These are phyloP conservation scores for Exophiala spinifera DNA, from an alignment of 2,329 filamentous ascomycete species.

Conservation along the genomic window DNA sequence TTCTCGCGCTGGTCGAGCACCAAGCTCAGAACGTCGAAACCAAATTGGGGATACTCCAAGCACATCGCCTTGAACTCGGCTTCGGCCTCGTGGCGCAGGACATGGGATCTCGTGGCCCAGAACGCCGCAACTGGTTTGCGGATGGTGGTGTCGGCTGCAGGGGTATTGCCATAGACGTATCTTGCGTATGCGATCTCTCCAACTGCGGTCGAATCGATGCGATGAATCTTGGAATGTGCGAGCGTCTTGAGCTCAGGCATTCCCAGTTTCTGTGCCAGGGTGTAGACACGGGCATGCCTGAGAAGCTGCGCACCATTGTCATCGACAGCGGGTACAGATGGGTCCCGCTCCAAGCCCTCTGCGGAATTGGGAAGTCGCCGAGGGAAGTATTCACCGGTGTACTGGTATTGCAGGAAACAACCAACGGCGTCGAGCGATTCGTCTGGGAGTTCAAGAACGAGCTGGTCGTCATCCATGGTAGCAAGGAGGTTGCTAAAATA, in stretches of 20 bases:
- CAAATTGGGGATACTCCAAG: conserved; percentile 85
- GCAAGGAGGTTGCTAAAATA: conserved; percentile 52
- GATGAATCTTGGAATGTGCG: conserved; percentile 86
- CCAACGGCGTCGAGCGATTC: conserved; percentile 72
- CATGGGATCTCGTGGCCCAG: conserved; percentile 79
- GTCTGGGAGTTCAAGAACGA: conserved; percentile 59
- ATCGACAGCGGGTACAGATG: conserved; percentile 64
- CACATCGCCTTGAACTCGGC: conserved; percentile 80
- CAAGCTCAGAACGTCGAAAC: conserved; percentile 79
- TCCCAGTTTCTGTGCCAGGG: conserved; percentile 75
- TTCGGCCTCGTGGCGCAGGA: conserved; percentile 80
- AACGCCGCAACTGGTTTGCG: conserved; percentile 83
- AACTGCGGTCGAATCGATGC: conserved; percentile 79
- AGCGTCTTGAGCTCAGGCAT: conserved; percentile 68
- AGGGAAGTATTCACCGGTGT: conserved; percentile 85
- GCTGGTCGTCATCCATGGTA: conserved; percentile 9
- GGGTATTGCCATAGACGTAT: conserved; percentile 80
- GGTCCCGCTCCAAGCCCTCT: conserved; percentile 67
- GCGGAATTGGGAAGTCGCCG: conserved; percentile 56
- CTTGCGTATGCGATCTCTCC: conserved; percentile 90
- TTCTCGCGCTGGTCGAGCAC: conserved; percentile 47
- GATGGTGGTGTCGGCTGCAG: conserved; percentile 66
- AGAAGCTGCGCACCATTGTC: conserved; percentile 78
- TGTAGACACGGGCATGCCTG: conserved; percentile 86
- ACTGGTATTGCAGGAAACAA: conserved; percentile 78